phyloP scores from a whole-genome alignment of 495 filamentous ascomycete genomes.

The Neurospora sp. region DNA sequence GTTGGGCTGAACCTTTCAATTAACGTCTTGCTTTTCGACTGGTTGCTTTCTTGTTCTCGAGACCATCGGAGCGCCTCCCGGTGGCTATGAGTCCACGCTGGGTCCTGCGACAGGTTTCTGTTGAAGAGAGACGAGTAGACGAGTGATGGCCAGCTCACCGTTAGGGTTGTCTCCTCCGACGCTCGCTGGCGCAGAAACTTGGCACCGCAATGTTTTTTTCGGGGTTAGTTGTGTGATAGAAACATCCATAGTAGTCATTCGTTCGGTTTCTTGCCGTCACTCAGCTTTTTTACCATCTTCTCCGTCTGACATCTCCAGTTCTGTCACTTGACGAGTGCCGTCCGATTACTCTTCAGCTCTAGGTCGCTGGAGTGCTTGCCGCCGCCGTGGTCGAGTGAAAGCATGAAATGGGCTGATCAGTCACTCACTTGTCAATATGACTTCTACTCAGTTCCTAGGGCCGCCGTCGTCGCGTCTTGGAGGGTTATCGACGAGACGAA shows the following conservation, averaged over 20 bases:
- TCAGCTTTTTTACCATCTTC: neutral
- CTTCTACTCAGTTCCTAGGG: neutral
- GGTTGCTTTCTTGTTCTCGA: neutral
- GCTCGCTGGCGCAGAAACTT: neutral
- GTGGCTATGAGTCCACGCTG: neutral
- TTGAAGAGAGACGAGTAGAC: neutral
- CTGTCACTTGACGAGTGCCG: neutral
- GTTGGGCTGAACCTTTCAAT: neutral
- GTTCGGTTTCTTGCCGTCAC: neutral
- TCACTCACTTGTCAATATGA: neutral
- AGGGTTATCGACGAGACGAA: neutral
- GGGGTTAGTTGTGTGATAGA: neutral
- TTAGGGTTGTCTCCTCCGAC: neutral
- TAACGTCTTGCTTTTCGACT: neutral
- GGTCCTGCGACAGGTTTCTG: neutral
- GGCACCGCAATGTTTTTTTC: neutral
- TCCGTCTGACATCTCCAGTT: neutral
- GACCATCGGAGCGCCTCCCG: neutral
- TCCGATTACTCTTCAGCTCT: neutral
- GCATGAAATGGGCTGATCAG: neutral
- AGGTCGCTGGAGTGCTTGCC: neutral
- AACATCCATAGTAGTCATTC: neutral
- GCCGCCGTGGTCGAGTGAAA: neutral
- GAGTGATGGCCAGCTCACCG: neutral
- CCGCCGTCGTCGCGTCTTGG: neutral